Conservation (phyloP, 1,284 basidiomycete species). For the Ganoderma lucidum region DNA sequence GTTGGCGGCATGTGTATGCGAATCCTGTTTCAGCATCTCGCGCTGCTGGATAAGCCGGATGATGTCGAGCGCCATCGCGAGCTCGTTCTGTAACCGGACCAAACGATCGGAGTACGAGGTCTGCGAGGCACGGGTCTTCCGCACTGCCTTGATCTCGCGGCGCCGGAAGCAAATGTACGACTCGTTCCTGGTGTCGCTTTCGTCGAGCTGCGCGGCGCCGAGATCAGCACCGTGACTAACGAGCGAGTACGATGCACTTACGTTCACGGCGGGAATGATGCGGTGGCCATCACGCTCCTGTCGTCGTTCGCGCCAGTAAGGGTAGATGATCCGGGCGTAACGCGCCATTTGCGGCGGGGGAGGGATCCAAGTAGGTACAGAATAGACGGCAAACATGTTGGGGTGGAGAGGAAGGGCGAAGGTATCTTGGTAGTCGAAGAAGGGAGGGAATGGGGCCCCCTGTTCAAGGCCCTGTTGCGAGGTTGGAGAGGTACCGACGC, state of each 20-base stretch:
- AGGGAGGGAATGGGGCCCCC: constrained; percentile 77
- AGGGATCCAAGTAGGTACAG: constrained; percentile 40
- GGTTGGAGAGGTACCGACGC: constrained; percentile 8
- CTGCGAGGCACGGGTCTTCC: constrained; percentile 94
- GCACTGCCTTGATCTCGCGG: constrained; percentile 92
- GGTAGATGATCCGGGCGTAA: constrained; percentile 39
- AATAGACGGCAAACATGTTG: constrained; percentile 40
- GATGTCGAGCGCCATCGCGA: constrained; percentile 77
- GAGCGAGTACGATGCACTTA: constrained; percentile 25
- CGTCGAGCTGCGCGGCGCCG: constrained; percentile 72
- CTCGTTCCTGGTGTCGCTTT: constrained; percentile 89
- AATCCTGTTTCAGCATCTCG: constrained; percentile 79
- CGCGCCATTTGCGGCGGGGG: constrained; percentile 36
- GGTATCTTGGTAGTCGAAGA: constrained; percentile 62
- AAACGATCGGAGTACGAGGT: constrained; percentile 90
- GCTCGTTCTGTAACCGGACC: constrained; percentile 80
- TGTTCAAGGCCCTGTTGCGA: constrained; percentile 61
- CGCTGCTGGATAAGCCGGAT: constrained; percentile 75
- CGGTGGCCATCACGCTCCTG: constrained; percentile 42
- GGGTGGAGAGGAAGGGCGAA: constrained; percentile 36
- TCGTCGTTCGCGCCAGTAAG: constrained; percentile 44
- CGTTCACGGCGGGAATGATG: constrained; percentile 44
- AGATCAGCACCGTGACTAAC: not conserved
- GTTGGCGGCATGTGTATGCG: constrained; percentile 62
- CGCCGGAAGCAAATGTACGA: constrained; percentile 99